Evolutionary conservation across 805 yeast species (phyloP), one percentile per base, ranked within the genome.

Genomic region (Starmerella vitae): DNA sequence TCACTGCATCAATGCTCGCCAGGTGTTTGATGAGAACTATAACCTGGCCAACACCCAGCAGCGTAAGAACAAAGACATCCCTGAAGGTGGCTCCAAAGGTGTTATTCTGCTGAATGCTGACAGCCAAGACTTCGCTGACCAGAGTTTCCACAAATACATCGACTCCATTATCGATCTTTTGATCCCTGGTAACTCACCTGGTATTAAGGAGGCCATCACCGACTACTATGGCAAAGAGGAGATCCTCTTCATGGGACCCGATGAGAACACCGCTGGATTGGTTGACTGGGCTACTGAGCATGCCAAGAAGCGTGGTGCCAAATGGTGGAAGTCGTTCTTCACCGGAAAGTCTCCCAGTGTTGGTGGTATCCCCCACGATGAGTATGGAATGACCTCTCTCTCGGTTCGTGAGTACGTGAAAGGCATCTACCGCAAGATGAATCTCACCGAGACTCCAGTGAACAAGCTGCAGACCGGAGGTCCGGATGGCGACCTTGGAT

Each of bases 31-130:
- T 60, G 98, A 88, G 63, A 88, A 91, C 64, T 88, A 91, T 64
- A 86, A 86, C 59, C 71, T 88, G 61, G 97, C 98, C 30, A 74
- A 78, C 42, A 88, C 98, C 32, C 98, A 88, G 64, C 98, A 91
- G 66, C 72, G 88, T 50, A 88, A 88, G 64, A 91, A 88, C 66
- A 88, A 88, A 67, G 98, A 88, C 66, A 91, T 88, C 43, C 97
- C 98, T 35, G 98, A 88, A 68, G 97, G 98, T 58, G 98, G 98
- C 27, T 83, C 96, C 30, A 88, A 88, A 61, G 98, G 98, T 65
- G 98, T 91, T 34, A 81, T 91, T 41, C 70, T 88, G 53, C 68
- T 88, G 50, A 62, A 71, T 48, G 49, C 49, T 42, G 86, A 79
- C 54, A 77, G 80, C 31, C 93, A 81, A 60, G 80, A 73, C 30